Evolutionary conservation across 1,284 basidiomycete genomes (phyloP).

Genomic region (Termitomyces sp.): DNA sequence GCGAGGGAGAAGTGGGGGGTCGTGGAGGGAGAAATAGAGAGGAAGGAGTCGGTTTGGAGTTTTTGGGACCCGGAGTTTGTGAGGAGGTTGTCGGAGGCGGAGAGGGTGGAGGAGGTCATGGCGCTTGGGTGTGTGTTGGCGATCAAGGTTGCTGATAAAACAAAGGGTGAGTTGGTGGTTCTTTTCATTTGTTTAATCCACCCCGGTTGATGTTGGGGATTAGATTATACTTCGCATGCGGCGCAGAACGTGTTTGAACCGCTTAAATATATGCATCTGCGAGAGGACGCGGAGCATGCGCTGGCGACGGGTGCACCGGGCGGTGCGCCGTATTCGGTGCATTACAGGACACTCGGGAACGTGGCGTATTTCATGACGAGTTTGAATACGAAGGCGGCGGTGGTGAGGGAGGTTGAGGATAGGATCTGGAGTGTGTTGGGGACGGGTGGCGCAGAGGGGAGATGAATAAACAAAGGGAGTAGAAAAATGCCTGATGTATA

Average conservation of each 20-base stretch:
- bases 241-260: slow-evolving; percentile 58
- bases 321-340: slow-evolving; percentile 65
- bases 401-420: slow-evolving; percentile 57
- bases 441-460: neutral
- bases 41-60: slow-evolving; percentile 59
- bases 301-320: slow-evolving; percentile 42
- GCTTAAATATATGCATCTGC: slow-evolving; percentile 25
- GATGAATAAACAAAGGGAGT: neutral
- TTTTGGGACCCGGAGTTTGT: slow-evolving; percentile 84
- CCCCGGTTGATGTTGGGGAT: neutral
- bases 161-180: slow-evolving; percentile 42
- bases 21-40: slow-evolving; percentile 14
- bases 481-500: no score
- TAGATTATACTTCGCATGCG: slow-evolving; percentile 67
- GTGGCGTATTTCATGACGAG: slow-evolving; percentile 95
- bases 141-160: slow-evolving; percentile 66
- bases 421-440: slow-evolving; percentile 41
- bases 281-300: slow-evolving; percentile 14
- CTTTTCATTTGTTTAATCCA: neutral
- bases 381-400: slow-evolving; percentile 61
- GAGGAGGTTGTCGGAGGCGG: slow-evolving; percentile 50
- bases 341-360: slow-evolving; percentile 88
- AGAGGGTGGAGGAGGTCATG: slow-evolving; percentile 73
- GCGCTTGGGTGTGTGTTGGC: slow-evolving; percentile 85
- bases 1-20: slow-evolving; percentile 38